Conservation (phyloP, 2,329 filamentous ascomycete species). For the Cercospora canescens region DNA sequence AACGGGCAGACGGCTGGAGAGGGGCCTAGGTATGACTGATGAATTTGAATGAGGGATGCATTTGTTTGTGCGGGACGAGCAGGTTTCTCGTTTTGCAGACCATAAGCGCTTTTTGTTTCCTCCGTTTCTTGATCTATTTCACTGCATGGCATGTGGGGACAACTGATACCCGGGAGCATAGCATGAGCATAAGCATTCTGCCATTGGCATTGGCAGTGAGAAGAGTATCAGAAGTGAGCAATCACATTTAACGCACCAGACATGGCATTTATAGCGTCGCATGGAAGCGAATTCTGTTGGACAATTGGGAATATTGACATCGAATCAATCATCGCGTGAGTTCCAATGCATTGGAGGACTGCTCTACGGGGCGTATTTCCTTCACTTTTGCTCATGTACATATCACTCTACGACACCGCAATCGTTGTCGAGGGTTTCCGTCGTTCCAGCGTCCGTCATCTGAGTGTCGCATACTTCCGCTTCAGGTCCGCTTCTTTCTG, state of each 20-base stretch:
- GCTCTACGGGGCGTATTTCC: too few species aligned
- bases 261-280: background rate
- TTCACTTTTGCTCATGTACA: too few species aligned
- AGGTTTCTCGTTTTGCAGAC: background rate
- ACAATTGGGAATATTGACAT: background rate
- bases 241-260: background rate
- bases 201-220: background rate
- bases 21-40: slow-evolving; percentile 12
- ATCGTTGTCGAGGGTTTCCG: too few species aligned
- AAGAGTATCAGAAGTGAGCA: background rate
- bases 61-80: background rate
- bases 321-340: background rate
- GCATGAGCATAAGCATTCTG: background rate
- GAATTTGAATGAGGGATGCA: background rate
- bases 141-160: background rate
- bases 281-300: background rate
- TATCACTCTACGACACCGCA: too few species aligned
- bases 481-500: too few species aligned
- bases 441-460: too few species aligned
- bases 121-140: too few species aligned
- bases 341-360: too few species aligned
- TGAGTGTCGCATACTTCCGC: too few species aligned
- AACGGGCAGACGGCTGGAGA: slow-evolving; percentile 12
- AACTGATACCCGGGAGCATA: background rate
- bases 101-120: too few species aligned